Conservation (phyloP, 495 filamentous ascomycete species). For the Evernia prunastri region DNA sequence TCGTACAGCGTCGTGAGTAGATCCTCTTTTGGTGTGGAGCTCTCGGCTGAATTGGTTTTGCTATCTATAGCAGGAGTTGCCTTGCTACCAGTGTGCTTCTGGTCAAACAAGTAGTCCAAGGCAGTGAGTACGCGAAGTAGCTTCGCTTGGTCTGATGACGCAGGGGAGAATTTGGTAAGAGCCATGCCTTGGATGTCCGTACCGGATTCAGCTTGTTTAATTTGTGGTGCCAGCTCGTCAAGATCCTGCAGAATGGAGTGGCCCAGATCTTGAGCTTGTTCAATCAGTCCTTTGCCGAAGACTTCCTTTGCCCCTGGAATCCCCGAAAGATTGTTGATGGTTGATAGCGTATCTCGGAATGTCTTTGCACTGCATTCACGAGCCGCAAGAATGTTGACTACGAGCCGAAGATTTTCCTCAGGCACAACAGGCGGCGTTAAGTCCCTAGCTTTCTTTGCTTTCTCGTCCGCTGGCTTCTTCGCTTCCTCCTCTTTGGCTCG, state of each 20-base stretch:
- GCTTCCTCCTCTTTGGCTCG: slow-evolving; percentile 33
- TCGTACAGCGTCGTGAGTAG: slow-evolving; percentile 83
- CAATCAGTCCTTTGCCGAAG: slow-evolving; percentile 84
- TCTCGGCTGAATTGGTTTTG: slow-evolving; percentile 21
- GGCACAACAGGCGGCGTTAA: slow-evolving; percentile 83
- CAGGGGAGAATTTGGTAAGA: slow-evolving; percentile 89
- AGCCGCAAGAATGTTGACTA: slow-evolving; percentile 91
- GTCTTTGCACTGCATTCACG: slow-evolving; percentile 95
- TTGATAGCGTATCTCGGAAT: slow-evolving; percentile 91
- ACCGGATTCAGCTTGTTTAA: slow-evolving; percentile 76
- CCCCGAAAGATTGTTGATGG: slow-evolving; percentile 93
- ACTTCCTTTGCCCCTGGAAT: slow-evolving; percentile 85
- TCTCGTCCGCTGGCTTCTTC: slow-evolving; percentile 38
- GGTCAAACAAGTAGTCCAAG: slow-evolving; percentile 90
- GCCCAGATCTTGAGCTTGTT: slow-evolving; percentile 75
- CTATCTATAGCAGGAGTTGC: slow-evolving; percentile 48
- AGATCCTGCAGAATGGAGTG: slow-evolving; percentile 78
- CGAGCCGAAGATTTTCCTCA: slow-evolving; percentile 79
- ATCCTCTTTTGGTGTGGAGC: slow-evolving; percentile 43
- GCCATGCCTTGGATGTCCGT: slow-evolving; percentile 94
- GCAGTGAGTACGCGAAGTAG: slow-evolving; percentile 88
- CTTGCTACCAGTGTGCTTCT: slow-evolving; percentile 52
- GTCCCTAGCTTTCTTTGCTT: slow-evolving; percentile 64
- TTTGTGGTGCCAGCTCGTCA: slow-evolving; percentile 78
- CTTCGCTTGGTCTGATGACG: slow-evolving; percentile 92